Conservation (phyloP, 306 rosid species). For the Begonia masoniana region DNA sequence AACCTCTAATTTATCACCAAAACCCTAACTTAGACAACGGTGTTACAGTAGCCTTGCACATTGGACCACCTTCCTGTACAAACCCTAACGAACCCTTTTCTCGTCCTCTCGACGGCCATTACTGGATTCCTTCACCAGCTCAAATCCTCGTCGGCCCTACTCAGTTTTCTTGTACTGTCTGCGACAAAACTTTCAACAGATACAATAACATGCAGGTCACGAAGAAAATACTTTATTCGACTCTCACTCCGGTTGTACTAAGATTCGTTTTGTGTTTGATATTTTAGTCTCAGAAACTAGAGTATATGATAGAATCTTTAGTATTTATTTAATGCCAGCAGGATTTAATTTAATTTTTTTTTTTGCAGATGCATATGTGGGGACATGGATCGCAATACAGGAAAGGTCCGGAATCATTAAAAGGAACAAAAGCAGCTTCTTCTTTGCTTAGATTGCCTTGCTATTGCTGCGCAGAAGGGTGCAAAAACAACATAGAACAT, state of each 20-base stretch:
- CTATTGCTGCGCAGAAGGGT: slow-evolving; percentile 90
- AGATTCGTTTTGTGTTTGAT: too few relatives aligned
- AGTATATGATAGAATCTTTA: not conserved
- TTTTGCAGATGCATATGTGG: slow-evolving; percentile 93
- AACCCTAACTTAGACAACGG: slow-evolving; percentile 28
- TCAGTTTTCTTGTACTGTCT: slow-evolving; percentile 89
- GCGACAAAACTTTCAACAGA: slow-evolving; percentile 86
- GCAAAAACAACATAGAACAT: slow-evolving; percentile 72
- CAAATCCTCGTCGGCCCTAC: slow-evolving; percentile 94
- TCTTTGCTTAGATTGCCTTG: slow-evolving; percentile 77
- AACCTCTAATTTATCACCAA: slow-evolving; percentile 4
- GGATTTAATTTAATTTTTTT: too few relatives aligned
- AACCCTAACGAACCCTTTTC: not conserved
- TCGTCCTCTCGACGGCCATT: slow-evolving; percentile 28
- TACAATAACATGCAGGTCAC: slow-evolving; percentile 96
- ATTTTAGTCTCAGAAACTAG: not conserved
- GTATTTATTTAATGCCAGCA: too few relatives aligned
- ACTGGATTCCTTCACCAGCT: slow-evolving; percentile 89
- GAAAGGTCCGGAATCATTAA: slow-evolving; percentile 79
- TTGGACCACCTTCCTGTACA: slow-evolving; percentile 40
- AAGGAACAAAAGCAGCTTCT: slow-evolving; percentile 68
- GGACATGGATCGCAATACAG: slow-evolving; percentile 92
- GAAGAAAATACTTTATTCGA: not conserved
- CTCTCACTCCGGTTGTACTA: not conserved
- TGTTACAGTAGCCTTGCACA: slow-evolving; percentile 73